These are phyloP conservation scores for Hansfordia pulvinata DNA, from an alignment of 2,329 filamentous ascomycete genomes.

Conservation along the genomic window DNA sequence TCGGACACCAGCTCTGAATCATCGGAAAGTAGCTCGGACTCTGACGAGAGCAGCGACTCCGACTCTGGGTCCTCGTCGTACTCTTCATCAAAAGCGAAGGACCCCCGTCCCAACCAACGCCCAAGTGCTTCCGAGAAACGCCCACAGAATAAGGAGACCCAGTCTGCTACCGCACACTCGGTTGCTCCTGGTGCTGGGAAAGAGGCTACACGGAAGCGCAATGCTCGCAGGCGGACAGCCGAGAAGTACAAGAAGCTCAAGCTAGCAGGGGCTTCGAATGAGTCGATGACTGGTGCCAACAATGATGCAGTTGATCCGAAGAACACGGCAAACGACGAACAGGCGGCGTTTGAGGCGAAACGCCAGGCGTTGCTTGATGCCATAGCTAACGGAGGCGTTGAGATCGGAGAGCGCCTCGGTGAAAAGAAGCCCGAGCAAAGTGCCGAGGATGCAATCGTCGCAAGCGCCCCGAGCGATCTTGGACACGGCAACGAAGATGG, in stretches of 20 bases:
- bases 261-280: no score
- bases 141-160: constrained; percentile 1
- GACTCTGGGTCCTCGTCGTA: constrained; percentile 2
- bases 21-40: constrained; percentile 5
- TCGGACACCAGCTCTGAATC: constrained; percentile 3
- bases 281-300: no score
- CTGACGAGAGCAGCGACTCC: constrained; percentile 6
- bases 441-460: constrained; percentile 2
- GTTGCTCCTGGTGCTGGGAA: constrained; percentile 22
- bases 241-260: constrained; percentile 18
- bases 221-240: constrained; percentile 30
- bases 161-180: no score
- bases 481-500: no score
- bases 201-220: constrained; percentile 33
- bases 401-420: constrained; percentile 21
- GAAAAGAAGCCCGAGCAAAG: constrained; percentile 2
- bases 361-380: constrained; percentile 35
- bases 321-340: constrained; percentile 11
- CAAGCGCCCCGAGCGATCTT: constrained; percentile 1
- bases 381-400: constrained; percentile 36
- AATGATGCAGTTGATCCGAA: no score
- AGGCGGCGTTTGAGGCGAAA: constrained; percentile 32
- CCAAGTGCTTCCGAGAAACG: no score
- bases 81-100: constrained; percentile 1
- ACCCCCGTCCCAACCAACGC: background rate